phyloP scores from a whole-genome alignment of 306 rosid genomes.

The Citrullus mucosospermus region DNA sequence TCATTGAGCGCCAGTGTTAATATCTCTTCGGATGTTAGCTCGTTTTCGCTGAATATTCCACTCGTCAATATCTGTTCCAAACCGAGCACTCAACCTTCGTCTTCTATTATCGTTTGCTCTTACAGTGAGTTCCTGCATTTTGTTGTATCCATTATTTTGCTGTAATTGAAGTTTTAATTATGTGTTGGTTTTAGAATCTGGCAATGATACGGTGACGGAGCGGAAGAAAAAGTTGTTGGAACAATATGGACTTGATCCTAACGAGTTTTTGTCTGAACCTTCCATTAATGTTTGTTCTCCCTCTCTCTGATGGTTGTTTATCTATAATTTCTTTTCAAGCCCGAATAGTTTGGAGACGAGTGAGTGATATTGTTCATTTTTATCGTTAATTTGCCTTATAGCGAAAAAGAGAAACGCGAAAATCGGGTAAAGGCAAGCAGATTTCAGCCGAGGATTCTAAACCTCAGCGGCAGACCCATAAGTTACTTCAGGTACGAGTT shows the following conservation, averaged over 20 bases:
- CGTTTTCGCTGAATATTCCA: conserved; percentile 14
- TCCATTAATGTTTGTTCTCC: conserved; percentile 39
- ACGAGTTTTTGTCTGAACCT: conserved; percentile 49
- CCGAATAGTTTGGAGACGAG: neutral
- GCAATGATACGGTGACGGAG: conserved; percentile 34
- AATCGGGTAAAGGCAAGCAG: conserved; percentile 29
- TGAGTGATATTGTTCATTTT: neutral
- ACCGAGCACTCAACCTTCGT: conserved; percentile 19
- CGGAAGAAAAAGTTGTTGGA: conserved; percentile 57
- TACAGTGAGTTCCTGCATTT: conserved; percentile 27
- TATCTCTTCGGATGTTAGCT: conserved; percentile 14
- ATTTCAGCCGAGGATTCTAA: conserved; percentile 32
- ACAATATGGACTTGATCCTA: conserved; percentile 73
- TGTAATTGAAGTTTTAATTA: neutral
- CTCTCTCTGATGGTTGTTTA: conserved; percentile 4
- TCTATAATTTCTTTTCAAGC: neutral
- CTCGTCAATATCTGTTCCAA: conserved; percentile 18
- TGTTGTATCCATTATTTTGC: neutral
- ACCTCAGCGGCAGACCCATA: conserved; percentile 60
- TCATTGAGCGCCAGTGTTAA: conserved; percentile 18
- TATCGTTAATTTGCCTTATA: conserved; percentile 14
- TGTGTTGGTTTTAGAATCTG: conserved; percentile 25
- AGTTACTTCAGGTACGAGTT: conserved; percentile 63
- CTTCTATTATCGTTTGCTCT: conserved; percentile 22
- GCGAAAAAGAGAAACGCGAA: conserved; percentile 43